Percentiles rank a stretch among this genome's conserved stretches.
phyloP scores from a whole-genome alignment of 73 alveolate species.

The Tetrahymena borealis region DNA sequence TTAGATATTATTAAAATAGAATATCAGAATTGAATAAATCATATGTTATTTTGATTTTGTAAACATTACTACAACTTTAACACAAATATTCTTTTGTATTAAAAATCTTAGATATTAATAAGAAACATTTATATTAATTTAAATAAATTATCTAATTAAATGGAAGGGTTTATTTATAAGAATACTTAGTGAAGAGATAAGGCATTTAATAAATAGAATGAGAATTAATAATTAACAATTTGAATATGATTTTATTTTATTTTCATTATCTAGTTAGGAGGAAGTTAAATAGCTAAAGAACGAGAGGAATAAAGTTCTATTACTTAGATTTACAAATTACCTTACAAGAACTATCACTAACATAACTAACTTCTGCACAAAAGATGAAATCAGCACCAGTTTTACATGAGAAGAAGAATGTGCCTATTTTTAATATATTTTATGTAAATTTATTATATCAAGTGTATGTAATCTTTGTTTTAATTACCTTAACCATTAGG shows the following conservation, averaged over 20 bases:
- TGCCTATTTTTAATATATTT: neutral
- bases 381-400: neutral
- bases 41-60: too few relatives aligned
- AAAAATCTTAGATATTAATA: too few relatives aligned
- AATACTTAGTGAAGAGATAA: too few relatives aligned
- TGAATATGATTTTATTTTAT: neutral
- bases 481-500: neutral
- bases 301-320: neutral
- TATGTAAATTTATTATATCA: neutral
- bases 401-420: neutral
- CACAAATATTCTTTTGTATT: too few relatives aligned
- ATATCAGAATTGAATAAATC: too few relatives aligned
- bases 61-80: too few relatives aligned
- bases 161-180: too few relatives aligned
- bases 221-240: neutral
- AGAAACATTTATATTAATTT: too few relatives aligned
- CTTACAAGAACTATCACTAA: neutral
- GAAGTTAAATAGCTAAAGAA: neutral
- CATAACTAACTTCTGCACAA: neutral
- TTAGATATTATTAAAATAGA: too few relatives aligned
- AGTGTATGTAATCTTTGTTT: neutral
- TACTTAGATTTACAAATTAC: neutral
- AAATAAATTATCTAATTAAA: too few relatives aligned
- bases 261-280: neutral
- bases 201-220: neutral